Conservation (phyloP, 495 filamentous ascomycete species). For the Jackrogersella multiformis region DNA sequence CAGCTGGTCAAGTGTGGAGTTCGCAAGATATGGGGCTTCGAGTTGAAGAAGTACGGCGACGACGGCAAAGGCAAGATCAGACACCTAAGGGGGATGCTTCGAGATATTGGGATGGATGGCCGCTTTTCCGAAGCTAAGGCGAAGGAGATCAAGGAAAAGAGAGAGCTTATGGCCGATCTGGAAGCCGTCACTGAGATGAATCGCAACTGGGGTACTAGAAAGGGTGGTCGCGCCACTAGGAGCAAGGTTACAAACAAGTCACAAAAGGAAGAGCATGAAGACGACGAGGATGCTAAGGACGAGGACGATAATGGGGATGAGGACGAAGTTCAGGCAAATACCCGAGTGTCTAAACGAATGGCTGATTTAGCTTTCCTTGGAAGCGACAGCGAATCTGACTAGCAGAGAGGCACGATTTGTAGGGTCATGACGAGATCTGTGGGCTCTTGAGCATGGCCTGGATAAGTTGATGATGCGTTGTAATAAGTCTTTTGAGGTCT, state of each 20-base stretch:
- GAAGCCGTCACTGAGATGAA: conserved; percentile 82
- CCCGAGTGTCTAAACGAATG: conserved; percentile 47
- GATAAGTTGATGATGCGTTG: background rate
- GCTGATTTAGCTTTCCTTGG: conserved; percentile 57
- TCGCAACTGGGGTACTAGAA: conserved; percentile 74
- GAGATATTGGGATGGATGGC: conserved; percentile 85
- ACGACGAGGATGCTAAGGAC: conserved; percentile 50
- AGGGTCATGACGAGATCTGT: background rate
- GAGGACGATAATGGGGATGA: conserved; percentile 46
- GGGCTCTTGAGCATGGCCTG: background rate
- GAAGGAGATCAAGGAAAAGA: conserved; percentile 80
- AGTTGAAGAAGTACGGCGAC: conserved; percentile 78
- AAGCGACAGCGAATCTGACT: conserved; percentile 60
- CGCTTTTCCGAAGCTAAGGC: conserved; percentile 86
- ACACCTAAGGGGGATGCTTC: conserved; percentile 80
- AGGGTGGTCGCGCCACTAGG: conserved; percentile 46
- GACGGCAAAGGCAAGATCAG: conserved; percentile 78
- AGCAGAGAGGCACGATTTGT: background rate
- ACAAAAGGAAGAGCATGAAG: conserved; percentile 44
- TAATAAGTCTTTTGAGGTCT: background rate
- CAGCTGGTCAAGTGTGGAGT: conserved; percentile 93
- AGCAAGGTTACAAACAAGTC: conserved; percentile 45
- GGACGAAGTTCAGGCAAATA: conserved; percentile 38
- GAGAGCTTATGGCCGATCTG: conserved; percentile 83
- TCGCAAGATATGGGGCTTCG: conserved; percentile 88